Conservation (phyloP, 2,329 filamentous ascomycete genomes). For the Alternaria alternata region DNA sequence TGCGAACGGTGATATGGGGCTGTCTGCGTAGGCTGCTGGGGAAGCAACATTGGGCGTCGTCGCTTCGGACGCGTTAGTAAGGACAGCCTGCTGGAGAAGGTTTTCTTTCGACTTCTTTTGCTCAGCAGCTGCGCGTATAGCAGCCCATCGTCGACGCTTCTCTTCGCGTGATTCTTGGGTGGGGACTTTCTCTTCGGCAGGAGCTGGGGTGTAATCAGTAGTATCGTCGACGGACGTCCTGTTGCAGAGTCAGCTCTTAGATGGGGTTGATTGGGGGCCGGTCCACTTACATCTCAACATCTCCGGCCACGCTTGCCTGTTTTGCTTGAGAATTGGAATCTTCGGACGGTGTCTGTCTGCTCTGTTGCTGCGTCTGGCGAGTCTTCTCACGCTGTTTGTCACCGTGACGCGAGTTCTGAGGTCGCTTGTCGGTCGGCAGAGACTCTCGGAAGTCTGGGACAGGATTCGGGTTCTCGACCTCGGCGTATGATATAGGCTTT, state of each 20-base stretch:
- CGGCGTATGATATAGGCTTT: constrained; percentile 43
- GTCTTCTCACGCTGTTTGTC: constrained; percentile 4
- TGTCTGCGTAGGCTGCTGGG: constrained; percentile 40
- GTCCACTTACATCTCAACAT: constrained; percentile 30
- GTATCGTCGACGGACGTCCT: constrained; percentile 31
- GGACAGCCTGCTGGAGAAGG: constrained; percentile 76
- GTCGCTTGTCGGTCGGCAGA: constrained; percentile 17
- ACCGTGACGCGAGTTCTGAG: constrained; percentile 10
- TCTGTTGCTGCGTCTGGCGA: constrained; percentile 13
- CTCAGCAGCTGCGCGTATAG: constrained; percentile 44
- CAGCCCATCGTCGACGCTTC: constrained; percentile 45
- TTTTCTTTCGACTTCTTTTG: constrained; percentile 63
- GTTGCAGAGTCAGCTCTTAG: constrained; percentile 14
- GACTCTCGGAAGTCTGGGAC: constrained; percentile 27
- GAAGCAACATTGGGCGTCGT: constrained; percentile 63
- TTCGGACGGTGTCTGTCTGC: constrained; percentile 14
- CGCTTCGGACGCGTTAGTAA: constrained; percentile 64
- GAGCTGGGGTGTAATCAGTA: constrained; percentile 27
- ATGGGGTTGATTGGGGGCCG: neutral
- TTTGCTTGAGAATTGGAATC: constrained; percentile 1
- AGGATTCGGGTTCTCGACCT: constrained; percentile 56
- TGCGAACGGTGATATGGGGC: constrained; percentile 46
- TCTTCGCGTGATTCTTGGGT: constrained; percentile 45
- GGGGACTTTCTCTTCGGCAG: constrained; percentile 37
- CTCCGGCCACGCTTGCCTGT: constrained; percentile 16